phyloP scores from a whole-genome alignment of 805 yeast genomes.

The Peterozyma xylosa region DNA sequence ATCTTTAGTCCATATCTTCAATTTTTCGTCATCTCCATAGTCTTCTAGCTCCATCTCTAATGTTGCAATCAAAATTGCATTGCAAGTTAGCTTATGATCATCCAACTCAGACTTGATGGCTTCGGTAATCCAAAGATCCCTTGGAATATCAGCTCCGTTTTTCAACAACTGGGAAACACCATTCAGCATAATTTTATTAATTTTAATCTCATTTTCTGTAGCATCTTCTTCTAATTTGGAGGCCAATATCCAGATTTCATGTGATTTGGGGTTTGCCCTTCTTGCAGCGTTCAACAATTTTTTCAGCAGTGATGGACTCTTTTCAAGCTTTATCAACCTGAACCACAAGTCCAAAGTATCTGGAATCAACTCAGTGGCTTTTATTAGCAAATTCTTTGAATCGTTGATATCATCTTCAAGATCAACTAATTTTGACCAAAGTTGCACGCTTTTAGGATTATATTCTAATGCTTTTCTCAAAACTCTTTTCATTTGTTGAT shows the following conservation, averaged over 20 bases:
- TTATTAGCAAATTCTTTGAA: constrained; percentile 43
- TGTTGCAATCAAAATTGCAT: constrained; percentile 41
- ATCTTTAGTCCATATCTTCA: constrained; percentile 25
- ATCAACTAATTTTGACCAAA: constrained; percentile 68
- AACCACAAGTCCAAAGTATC: constrained; percentile 60
- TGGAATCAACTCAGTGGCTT: constrained; percentile 62
- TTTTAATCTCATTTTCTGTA: constrained; percentile 32
- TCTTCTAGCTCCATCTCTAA: constrained; percentile 23
- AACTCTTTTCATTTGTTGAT: constrained; percentile 42
- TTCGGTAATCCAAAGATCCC: constrained; percentile 45
- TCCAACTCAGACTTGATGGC: constrained; percentile 48
- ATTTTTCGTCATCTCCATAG: constrained; percentile 17
- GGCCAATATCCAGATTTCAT: constrained; percentile 63
- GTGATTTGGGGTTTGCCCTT: constrained; percentile 36
- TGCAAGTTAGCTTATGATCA: constrained; percentile 36
- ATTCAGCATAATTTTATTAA: constrained; percentile 39
- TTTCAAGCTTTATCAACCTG: constrained; percentile 39
- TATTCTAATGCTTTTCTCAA: constrained; percentile 66
- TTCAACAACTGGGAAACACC: constrained; percentile 32
- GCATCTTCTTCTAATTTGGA: constrained; percentile 57
- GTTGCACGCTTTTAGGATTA: constrained; percentile 42
- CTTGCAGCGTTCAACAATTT: constrained; percentile 53
- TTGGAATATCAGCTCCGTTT: constrained; percentile 15
- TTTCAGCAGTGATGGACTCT: constrained; percentile 40
- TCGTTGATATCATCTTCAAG: constrained; percentile 47